Evolutionary conservation across 768 basidiomycete species (phyloP), one percentile per base, ranked within the genome.

Genomic region (Lactarius pseudohatsudake): DNA sequence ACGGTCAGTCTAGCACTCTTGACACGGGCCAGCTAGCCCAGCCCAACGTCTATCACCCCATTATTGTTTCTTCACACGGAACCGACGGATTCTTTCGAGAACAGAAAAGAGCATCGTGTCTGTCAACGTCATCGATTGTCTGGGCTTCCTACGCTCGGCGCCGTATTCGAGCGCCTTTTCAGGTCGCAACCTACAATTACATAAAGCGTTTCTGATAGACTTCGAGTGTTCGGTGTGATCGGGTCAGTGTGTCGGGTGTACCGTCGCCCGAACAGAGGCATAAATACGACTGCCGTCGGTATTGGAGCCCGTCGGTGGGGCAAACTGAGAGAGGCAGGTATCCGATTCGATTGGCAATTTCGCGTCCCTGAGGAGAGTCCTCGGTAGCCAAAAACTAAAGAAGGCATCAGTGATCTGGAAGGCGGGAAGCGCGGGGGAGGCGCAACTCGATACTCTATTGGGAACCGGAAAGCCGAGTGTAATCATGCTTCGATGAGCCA

Each of bases 401-500:
- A 13, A 63, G 57, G 22, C 5, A 38, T 30, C 38, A n/a, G 26
- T 59, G 45, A 22, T 55, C 58, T 72, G 67, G 69, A 72, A 64
- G 47, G 72, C 71, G 73, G 75, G 66, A 50, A 18, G 57, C 13
- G 45, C 59, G 43, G 28, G 22, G 13, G 16, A 22, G 55, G 36
- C 36, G 22, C 57, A 45, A 59, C 26, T 59, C 26, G 58, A 20
- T 43, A 59, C 47, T 26, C 11, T 26, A 50, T 50, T 4, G 11
- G 47, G 47, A n/a, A 22, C 18, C 28, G 18, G 58, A 45, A 43
- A 41, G n/a, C 34, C 18, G 54, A 30, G 8, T 30, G 30, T 15
- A 26, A 8, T 55, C 28, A 55, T 5, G 4, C 8, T 22, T n/a
- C 45, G 10, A 47, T 10, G 45, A 47, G 45, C 45, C 45, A 50